Conservation (phyloP, 768 basidiomycete genomes). For the Mycena belliarum region DNA sequence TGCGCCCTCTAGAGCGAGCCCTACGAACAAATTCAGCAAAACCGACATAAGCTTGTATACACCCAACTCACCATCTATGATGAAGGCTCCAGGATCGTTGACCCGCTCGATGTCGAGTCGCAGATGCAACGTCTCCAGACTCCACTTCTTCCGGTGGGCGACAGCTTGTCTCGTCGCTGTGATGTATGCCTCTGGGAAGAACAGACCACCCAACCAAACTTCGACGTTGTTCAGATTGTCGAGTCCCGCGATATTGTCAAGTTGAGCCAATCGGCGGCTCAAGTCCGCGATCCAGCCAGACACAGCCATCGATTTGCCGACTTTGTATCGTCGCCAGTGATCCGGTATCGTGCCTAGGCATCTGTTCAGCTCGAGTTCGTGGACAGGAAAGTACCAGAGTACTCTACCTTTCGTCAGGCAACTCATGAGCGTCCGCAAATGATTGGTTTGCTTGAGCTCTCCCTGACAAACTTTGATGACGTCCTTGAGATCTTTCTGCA, state of each 20-base stretch:
- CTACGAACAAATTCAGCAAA: constrained; percentile 40
- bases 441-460: constrained; percentile 92
- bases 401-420: constrained; percentile 81
- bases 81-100: constrained; percentile 77
- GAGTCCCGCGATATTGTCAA: constrained; percentile 67
- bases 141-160: constrained; percentile 90
- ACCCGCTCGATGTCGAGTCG: constrained; percentile 81
- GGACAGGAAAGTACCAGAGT: background rate
- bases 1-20: constrained; percentile 86
- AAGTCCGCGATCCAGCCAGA: constrained; percentile 87
- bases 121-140: constrained; percentile 83
- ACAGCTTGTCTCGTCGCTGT: constrained; percentile 96
- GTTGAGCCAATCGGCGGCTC: constrained; percentile 76
- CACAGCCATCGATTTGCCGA: constrained; percentile 77
- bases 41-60: background rate
- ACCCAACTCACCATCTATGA: constrained; percentile 74
- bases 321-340: constrained; percentile 90
- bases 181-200: constrained; percentile 96
- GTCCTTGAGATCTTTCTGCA: constrained; percentile 79
- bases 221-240: constrained; percentile 69
- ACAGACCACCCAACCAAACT: constrained; percentile 92
- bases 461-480: constrained; percentile 86
- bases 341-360: constrained; percentile 77
- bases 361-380: constrained; percentile 13
- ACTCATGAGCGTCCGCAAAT: constrained; percentile 89